A percentile compares a stretch with the other conserved stretches of the same genome.
phyloP scores from a whole-genome alignment of 768 basidiomycete species.

The Pulveroboletus sp. region DNA sequence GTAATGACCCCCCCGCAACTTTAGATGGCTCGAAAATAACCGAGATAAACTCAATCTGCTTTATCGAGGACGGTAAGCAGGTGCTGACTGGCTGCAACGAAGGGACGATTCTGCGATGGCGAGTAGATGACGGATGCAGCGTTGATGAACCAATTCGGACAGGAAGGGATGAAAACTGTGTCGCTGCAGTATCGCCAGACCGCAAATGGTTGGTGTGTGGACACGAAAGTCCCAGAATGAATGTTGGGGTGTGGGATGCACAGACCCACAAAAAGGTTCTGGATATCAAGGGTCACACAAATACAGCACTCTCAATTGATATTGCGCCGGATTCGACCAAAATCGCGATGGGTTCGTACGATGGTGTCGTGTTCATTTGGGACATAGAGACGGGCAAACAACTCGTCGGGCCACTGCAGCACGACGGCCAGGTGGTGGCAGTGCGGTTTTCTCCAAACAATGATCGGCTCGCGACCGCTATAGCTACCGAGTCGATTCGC shows the following conservation, averaged over 20 bases:
- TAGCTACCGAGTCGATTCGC: not conserved
- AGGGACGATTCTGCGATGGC: not conserved
- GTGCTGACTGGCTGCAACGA: not conserved
- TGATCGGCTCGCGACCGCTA: not conserved
- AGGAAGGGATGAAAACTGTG: not conserved
- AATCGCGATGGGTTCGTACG: not conserved
- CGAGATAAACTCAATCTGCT: not conserved
- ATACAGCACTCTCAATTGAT: not conserved
- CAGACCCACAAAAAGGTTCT: not conserved
- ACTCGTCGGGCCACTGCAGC: not conserved
- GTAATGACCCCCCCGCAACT: not conserved
- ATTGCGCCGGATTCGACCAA: not conserved
- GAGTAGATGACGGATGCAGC: not conserved
- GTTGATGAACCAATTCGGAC: not conserved
- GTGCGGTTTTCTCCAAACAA: not conserved
- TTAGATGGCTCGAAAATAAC: not conserved
- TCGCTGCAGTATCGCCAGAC: not conserved
- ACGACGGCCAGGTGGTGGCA: not conserved
- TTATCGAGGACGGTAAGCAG: not conserved
- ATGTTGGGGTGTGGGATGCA: not conserved
- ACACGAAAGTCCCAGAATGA: not conserved
- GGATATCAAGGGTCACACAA: not conserved
- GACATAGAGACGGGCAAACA: not conserved
- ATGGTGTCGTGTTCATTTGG: not conserved
- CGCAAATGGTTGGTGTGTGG: slow-evolving; percentile 3